A percentile compares a stretch with the other conserved stretches of the same genome.
Conservation (phyloP, 495 filamentous ascomycete species). For the Penicillium roqueforti region DNA sequence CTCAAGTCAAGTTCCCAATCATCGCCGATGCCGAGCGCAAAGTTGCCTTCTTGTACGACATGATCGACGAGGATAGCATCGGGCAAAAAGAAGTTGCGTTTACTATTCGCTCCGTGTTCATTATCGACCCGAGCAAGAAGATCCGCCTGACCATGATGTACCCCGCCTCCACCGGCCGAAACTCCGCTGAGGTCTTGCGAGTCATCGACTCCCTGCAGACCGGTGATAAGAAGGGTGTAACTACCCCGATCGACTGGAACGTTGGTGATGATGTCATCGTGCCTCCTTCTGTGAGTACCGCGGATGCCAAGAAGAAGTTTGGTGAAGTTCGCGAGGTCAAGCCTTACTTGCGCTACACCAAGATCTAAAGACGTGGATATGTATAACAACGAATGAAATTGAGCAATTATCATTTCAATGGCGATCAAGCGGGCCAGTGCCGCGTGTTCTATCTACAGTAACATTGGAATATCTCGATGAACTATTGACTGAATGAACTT, state of each 20-base stretch:
- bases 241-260: slow-evolving; percentile 90
- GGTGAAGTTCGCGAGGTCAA: slow-evolving; percentile 89
- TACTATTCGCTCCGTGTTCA: slow-evolving; percentile 97
- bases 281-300: slow-evolving; percentile 79
- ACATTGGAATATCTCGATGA: background rate
- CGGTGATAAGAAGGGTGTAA: slow-evolving; percentile 91
- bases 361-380: slow-evolving; percentile 15
- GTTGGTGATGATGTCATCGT: slow-evolving; percentile 93
- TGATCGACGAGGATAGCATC: slow-evolving; percentile 90
- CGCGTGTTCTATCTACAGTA: slow-evolving; percentile 1
- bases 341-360: slow-evolving; percentile 59
- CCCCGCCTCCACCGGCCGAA: slow-evolving; percentile 95
- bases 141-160: slow-evolving; percentile 95
- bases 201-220: slow-evolving; percentile 96
- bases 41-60: slow-evolving; percentile 89
- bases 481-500: background rate
- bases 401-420: background rate
- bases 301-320: slow-evolving; percentile 86
- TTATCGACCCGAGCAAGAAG: slow-evolving; percentile 98
- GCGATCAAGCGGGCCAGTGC: background rate
- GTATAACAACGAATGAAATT: background rate
- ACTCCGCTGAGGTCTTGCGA: slow-evolving; percentile 92
- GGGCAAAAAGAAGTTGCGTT: slow-evolving; percentile 95
- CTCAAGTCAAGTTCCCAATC: slow-evolving; percentile 85
- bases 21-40: slow-evolving; percentile 95